Percentiles rank a stretch among this genome's conserved stretches.
phyloP scores from a whole-genome alignment of 495 filamentous ascomycete species.

The Parathielavia appendiculata region DNA sequence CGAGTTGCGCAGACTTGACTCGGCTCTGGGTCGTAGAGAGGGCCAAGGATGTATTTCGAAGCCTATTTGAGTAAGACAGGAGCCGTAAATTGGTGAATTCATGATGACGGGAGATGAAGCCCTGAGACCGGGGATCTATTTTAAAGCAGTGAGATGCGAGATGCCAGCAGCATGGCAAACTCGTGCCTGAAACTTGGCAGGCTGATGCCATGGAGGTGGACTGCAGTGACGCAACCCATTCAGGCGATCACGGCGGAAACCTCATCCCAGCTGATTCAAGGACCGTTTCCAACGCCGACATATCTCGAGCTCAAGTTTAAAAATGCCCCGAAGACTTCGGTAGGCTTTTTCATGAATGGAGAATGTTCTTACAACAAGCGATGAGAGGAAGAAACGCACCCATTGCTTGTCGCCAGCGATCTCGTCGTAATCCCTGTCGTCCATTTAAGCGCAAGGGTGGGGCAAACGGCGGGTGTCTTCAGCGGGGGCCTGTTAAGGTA shows the following conservation, averaged over 20 bases:
- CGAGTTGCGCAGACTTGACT: slow-evolving; percentile 29
- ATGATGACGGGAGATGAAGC: slow-evolving; percentile 8
- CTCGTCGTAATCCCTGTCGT: slow-evolving; percentile 17
- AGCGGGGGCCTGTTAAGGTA: too few species aligned
- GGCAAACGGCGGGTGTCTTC: too few species aligned
- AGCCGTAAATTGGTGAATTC: background rate
- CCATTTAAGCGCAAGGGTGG: slow-evolving; percentile 9
- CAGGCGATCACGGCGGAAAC: slow-evolving; percentile 2
- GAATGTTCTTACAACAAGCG: background rate
- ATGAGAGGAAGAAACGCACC: slow-evolving; percentile 18
- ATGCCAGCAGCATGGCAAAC: background rate
- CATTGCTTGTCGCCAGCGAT: slow-evolving; percentile 25
- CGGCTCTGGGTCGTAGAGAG: slow-evolving; percentile 35
- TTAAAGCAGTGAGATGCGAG: background rate
- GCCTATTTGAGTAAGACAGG: slow-evolving; percentile 35
- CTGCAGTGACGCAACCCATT: slow-evolving; percentile 25
- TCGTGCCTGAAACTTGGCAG: slow-evolving; percentile 18
- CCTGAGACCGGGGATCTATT: background rate
- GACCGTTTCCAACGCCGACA: background rate
- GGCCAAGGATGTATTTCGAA: slow-evolving; percentile 53
- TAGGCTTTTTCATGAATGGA: too few species aligned
- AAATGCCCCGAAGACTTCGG: too few species aligned
- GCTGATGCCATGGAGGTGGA: background rate
- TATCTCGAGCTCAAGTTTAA: too few species aligned
- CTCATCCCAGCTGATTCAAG: too few species aligned